Evolutionary conservation across 2,329 filamentous ascomycete genomes (phyloP).

Genomic region (Nectriaceae sp.): DNA sequence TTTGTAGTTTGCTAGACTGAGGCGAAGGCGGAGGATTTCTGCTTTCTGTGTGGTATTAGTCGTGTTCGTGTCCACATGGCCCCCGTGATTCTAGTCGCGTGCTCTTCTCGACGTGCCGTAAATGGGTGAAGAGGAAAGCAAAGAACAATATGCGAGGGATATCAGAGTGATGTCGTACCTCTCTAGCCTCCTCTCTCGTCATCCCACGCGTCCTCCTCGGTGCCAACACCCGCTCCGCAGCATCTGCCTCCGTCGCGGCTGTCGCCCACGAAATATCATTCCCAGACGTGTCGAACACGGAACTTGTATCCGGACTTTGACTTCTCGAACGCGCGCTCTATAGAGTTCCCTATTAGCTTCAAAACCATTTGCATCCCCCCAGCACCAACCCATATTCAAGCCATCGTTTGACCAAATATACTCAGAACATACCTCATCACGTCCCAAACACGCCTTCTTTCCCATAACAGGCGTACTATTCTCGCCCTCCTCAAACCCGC

Average conservation of each 20-base stretch:
- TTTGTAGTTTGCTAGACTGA: constrained; percentile 74
- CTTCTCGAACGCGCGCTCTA: constrained; percentile 33
- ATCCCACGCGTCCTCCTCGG: constrained; percentile 27
- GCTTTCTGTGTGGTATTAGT: constrained; percentile 50
- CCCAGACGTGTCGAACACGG: constrained; percentile 51
- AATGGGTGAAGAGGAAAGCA: not conserved
- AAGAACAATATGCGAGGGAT: no score
- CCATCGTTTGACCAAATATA: no score
- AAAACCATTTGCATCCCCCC: not conserved
- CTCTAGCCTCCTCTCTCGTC: constrained; percentile 55
- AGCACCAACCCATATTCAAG: no score
- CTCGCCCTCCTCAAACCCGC: constrained; percentile 23
- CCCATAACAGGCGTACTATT: constrained; percentile 19
- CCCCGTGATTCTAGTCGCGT: no score
- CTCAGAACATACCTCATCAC: constrained; percentile 34
- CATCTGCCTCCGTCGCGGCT: constrained; percentile 51
- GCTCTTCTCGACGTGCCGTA: no score
- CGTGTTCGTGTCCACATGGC: not conserved
- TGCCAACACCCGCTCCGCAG: not conserved
- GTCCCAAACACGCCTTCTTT: constrained; percentile 38
- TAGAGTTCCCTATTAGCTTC: no score
- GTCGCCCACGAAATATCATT: constrained; percentile 52
- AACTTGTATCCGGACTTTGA: constrained; percentile 45
- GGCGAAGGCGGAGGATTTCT: constrained; percentile 66
- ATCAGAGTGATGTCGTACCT: constrained; percentile 38